Percentiles rank a stretch among this genome's conserved stretches.
Conservation (phyloP, 2,329 filamentous ascomycete species). For the Fusarium sulawesiense region DNA sequence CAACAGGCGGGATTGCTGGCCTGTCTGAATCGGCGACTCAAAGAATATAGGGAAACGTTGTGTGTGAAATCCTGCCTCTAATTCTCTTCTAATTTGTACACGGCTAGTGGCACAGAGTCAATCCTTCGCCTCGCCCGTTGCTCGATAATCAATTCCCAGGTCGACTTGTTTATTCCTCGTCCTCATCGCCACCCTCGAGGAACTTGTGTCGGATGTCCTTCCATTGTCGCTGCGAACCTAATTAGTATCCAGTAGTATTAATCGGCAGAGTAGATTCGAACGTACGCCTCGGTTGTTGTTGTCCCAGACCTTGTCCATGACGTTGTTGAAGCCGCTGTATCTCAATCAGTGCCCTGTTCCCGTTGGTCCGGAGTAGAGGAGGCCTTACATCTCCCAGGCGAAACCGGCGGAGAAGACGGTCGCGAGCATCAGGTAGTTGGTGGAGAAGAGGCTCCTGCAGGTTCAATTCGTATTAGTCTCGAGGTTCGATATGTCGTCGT, state of each 20-base stretch:
- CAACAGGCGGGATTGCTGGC: neutral
- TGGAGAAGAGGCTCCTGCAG: constrained; percentile 81
- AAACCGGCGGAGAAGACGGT: constrained; percentile 90
- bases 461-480: constrained; percentile 41
- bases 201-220: constrained; percentile 98
- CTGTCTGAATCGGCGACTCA: neutral
- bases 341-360: constrained; percentile 48
- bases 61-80: constrained; percentile 44
- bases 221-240: constrained; percentile 85
- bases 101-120: constrained; percentile 47
- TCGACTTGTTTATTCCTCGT: constrained; percentile 40
- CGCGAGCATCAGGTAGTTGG: constrained; percentile 88
- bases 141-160: constrained; percentile 27
- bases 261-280: constrained; percentile 42
- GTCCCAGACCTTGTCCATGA: constrained; percentile 91
- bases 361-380: constrained; percentile 29
- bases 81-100: constrained; percentile 51
- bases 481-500: constrained; percentile 30
- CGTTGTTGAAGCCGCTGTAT: constrained; percentile 81
- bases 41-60: constrained; percentile 31
- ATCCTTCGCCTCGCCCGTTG: constrained; percentile 36
- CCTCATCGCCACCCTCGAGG: constrained; percentile 72
- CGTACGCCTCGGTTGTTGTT: constrained; percentile 89
- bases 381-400: constrained; percentile 88
- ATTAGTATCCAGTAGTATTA: constrained; percentile 43